Conservation (phyloP, 2,329 filamentous ascomycete species). For the Paecilomyces formosus region DNA sequence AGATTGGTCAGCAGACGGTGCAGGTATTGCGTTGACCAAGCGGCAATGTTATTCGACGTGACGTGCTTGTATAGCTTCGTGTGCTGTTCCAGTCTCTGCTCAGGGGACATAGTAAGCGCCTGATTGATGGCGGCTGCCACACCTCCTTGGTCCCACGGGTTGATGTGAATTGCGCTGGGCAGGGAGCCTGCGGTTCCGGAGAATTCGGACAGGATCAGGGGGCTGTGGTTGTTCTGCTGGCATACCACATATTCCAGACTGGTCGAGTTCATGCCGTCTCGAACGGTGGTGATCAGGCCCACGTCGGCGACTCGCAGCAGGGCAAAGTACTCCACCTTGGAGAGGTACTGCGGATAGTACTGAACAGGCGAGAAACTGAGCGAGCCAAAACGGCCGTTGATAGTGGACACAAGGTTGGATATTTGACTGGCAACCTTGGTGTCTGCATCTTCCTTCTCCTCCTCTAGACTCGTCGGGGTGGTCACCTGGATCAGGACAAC, state of each 20-base stretch:
- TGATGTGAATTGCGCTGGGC: conserved; percentile 84
- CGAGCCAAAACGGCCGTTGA: conserved; percentile 85
- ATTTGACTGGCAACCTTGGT: conserved; percentile 81
- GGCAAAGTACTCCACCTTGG: conserved; percentile 86
- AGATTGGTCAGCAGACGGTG: conserved; percentile 73
- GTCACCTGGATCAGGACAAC: conserved; percentile 94
- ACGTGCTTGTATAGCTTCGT: conserved; percentile 73
- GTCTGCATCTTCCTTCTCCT: conserved; percentile 67
- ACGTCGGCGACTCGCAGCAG: conserved; percentile 86
- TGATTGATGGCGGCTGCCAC: conserved; percentile 77
- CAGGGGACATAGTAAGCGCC: conserved; percentile 67
- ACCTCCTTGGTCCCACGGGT: conserved; percentile 84
- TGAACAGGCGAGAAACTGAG: conserved; percentile 85
- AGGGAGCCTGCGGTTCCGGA: conserved; percentile 87
- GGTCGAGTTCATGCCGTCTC: conserved; percentile 97
- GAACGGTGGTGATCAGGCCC: conserved; percentile 87
- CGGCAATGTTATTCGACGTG: conserved; percentile 74
- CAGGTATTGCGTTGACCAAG: conserved; percentile 76
- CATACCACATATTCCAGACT: conserved; percentile 91
- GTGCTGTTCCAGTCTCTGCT: conserved; percentile 63
- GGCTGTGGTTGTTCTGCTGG: conserved; percentile 78
- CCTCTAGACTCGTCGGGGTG: conserved; percentile 73
- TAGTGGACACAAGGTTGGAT: conserved; percentile 80
- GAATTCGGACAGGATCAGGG: conserved; percentile 91
- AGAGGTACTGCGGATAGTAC: conserved; percentile 89